phyloP scores from a whole-genome alignment of 352 stramenopile species.

The Phytophthora cajani region DNA sequence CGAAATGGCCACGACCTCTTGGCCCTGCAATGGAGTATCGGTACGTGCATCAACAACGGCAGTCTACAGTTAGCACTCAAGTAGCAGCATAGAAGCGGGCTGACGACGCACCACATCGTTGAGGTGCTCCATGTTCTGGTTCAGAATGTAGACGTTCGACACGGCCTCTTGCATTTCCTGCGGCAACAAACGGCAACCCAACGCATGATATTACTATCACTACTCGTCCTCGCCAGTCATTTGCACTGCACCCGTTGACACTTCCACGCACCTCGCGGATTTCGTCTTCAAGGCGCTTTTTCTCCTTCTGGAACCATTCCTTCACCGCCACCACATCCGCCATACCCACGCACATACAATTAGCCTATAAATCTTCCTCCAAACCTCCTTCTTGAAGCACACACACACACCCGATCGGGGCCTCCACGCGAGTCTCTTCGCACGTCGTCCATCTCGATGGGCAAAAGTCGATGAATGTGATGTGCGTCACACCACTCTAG shows the following conservation, averaged over 20 bases:
- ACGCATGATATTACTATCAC: background rate
- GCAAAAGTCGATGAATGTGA: background rate
- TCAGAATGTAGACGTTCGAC: slow-evolving; percentile 84
- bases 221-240: background rate
- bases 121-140: slow-evolving; percentile 82
- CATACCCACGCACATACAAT: slow-evolving; percentile 9
- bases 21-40: slow-evolving; percentile 42
- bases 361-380: background rate
- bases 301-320: slow-evolving; percentile 77
- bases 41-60: background rate
- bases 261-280: slow-evolving; percentile 62
- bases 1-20: slow-evolving; percentile 79
- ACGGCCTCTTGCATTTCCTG: slow-evolving; percentile 82
- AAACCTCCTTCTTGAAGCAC: too few relatives aligned
- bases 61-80: background rate
- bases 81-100: background rate
- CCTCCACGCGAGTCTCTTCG: slow-evolving; percentile 38
- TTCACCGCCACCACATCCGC: slow-evolving; percentile 13
- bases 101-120: slow-evolving; percentile 72
- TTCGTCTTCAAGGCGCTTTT: slow-evolving; percentile 71
- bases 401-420: slow-evolving; percentile 32
- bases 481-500: background rate
- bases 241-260: background rate
- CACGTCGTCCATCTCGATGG: slow-evolving; percentile 26
- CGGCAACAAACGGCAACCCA: slow-evolving; percentile 2